Conservation (phyloP, 768 basidiomycete genomes). For the Coprinopsis sp. region DNA sequence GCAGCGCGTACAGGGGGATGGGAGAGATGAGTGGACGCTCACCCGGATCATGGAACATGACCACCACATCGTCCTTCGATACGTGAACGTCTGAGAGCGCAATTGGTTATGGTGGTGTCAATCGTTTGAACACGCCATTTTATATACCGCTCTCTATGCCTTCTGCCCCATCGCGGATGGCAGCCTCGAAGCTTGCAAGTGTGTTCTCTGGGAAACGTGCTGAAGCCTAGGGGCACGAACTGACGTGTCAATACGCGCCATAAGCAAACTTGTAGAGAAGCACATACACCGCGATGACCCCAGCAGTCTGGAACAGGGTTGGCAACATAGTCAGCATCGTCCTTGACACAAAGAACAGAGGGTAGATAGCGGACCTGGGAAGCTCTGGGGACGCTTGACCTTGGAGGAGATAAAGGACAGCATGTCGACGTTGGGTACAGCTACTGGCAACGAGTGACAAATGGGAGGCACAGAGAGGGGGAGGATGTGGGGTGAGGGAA, state of each 20-base stretch:
- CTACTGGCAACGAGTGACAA: not conserved
- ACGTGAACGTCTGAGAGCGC: slow-evolving; percentile 86
- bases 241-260: not conserved
- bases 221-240: slow-evolving; percentile 56
- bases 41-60: slow-evolving; percentile 97
- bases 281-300: slow-evolving; percentile 46
- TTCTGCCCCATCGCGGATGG: slow-evolving; percentile 92
- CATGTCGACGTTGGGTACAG: not conserved
- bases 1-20: not conserved
- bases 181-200: slow-evolving; percentile 89
- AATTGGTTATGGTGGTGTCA: slow-evolving; percentile 54
- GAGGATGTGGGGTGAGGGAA: not conserved
- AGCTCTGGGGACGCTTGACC: not conserved
- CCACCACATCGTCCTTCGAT: slow-evolving; percentile 77
- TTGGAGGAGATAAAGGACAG: slow-evolving; percentile 3
- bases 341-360: slow-evolving; percentile 4
- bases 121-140: slow-evolving; percentile 29
- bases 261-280: not conserved
- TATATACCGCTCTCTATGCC: slow-evolving; percentile 96
- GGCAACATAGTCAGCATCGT: slow-evolving; percentile 5
- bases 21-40: not conserved
- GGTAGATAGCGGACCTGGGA: slow-evolving; percentile 15
- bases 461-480: slow-evolving; percentile 1
- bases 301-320: slow-evolving; percentile 56
- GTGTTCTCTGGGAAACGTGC: slow-evolving; percentile 91